Percentiles rank a stretch among this genome's conserved stretches.
These are phyloP conservation scores for Vigna trinervia DNA, from an alignment of 306 rosid species.

Conservation along the genomic window DNA sequence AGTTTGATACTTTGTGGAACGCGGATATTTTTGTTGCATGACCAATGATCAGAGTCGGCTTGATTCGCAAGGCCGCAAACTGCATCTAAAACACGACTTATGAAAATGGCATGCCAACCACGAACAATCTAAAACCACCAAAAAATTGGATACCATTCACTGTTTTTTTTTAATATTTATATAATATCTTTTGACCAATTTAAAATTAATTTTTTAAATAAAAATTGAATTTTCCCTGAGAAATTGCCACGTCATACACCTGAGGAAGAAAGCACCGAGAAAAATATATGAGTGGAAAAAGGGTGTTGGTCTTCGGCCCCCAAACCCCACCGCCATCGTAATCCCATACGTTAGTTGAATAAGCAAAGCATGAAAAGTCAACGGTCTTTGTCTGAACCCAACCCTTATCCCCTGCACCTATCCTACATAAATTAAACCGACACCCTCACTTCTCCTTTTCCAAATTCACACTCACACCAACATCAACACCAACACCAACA, in stretches of 20 bases:
- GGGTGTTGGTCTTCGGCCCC: neutral
- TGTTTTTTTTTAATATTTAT: no score
- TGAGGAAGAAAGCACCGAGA: slow-evolving; percentile 36
- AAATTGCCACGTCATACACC: neutral
- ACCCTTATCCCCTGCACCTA: neutral
- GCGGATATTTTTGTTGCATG: no score
- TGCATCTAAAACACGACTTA: neutral
- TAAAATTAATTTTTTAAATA: no score
- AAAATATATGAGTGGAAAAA: slow-evolving; percentile 1
- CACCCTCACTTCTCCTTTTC: neutral
- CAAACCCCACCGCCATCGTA: slow-evolving; percentile 41
- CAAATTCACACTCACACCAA: slow-evolving; percentile 18
- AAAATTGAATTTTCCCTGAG: no score
- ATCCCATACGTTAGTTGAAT: slow-evolving; percentile 52
- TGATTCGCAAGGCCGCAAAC: no score
- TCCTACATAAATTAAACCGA: slow-evolving; percentile 18
- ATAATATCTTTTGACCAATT: no score
- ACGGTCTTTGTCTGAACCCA: slow-evolving; percentile 44
- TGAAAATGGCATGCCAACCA: neutral
- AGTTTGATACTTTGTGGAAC: neutral
- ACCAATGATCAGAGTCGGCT: neutral
- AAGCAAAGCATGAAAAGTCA: slow-evolving; percentile 53
- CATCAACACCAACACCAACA: neutral
- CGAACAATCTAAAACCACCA: slow-evolving; percentile 39
- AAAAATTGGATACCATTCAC: neutral